Conservation (phyloP, 2,329 filamentous ascomycete species). For the Dryadomyces sulphureus region DNA sequence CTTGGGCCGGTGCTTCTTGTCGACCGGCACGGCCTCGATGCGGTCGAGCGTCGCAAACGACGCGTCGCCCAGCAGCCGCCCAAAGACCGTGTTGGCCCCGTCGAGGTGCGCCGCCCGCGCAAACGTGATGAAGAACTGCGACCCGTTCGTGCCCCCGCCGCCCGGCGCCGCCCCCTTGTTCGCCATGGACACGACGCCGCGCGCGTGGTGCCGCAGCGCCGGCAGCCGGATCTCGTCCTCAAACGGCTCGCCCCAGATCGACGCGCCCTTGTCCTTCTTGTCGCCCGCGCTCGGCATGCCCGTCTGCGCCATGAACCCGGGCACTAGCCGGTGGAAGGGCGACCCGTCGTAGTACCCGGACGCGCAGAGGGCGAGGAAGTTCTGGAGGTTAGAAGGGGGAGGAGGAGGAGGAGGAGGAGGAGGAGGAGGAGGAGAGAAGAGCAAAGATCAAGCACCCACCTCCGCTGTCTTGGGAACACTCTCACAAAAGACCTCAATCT, state of each 20-base stretch:
- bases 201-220: slow-evolving; percentile 49
- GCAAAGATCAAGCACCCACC: slow-evolving; percentile 25
- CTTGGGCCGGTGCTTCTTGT: slow-evolving; percentile 64
- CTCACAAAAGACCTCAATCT: slow-evolving; percentile 93
- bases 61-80: slow-evolving; percentile 54
- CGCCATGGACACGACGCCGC: slow-evolving; percentile 63
- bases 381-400: slow-evolving; percentile 29
- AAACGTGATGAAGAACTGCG: slow-evolving; percentile 71
- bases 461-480: slow-evolving; percentile 85
- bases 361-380: slow-evolving; percentile 77
- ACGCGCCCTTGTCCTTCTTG: slow-evolving; percentile 35
- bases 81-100: slow-evolving; percentile 74
- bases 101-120: slow-evolving; percentile 68
- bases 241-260: slow-evolving; percentile 60
- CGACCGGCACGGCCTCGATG: slow-evolving; percentile 57
- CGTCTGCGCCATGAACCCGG: slow-evolving; percentile 67
- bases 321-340: slow-evolving; percentile 68
- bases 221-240: slow-evolving; percentile 64
- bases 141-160: slow-evolving; percentile 45
- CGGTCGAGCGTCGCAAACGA: slow-evolving; percentile 50
- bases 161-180: slow-evolving; percentile 42
- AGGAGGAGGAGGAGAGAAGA: neutral
- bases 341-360: slow-evolving; percentile 62
- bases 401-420: neutral
- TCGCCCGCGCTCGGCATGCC: slow-evolving; percentile 39